Evolutionary conservation across 768 basidiomycete species (phyloP).

Genomic region (Suillus subaureus): DNA sequence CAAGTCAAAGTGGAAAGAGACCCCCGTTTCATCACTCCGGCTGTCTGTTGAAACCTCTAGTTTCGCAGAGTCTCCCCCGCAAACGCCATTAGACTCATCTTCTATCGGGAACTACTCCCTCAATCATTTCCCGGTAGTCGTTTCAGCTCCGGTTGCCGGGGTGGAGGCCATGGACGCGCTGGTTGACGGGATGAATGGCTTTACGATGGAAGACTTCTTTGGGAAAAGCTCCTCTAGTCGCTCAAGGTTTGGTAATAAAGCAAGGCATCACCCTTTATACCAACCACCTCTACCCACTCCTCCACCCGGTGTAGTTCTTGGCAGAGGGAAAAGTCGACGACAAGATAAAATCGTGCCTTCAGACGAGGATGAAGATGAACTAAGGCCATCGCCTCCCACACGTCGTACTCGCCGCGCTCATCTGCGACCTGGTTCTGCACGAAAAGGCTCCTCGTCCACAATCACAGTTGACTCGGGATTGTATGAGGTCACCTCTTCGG

Average conservation of each 20-base stretch:
- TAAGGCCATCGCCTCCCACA: constrained; percentile 16
- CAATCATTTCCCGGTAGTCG: constrained; percentile 62
- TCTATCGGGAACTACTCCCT: constrained; percentile 23
- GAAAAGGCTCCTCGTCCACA: constrained; percentile 31
- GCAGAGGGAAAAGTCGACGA: constrained; percentile 41
- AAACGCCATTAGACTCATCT: constrained; percentile 60
- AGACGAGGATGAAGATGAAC: constrained; percentile 52
- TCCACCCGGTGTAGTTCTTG: constrained; percentile 77
- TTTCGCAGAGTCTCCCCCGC: constrained; percentile 71
- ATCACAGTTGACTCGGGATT: constrained; percentile 29
- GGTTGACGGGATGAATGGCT: constrained; percentile 87
- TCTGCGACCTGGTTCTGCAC: constrained; percentile 25
- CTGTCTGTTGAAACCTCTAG: constrained; percentile 68
- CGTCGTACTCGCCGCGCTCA: constrained; percentile 16
- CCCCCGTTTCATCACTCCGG: constrained; percentile 53
- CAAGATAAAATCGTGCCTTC: constrained; percentile 40
- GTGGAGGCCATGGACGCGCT: constrained; percentile 89
- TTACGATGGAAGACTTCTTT: constrained; percentile 56
- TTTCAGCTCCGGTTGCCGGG: constrained; percentile 75
- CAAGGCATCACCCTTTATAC: constrained; percentile 72
- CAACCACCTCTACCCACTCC: constrained; percentile 84
- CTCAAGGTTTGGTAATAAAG: constrained; percentile 58
- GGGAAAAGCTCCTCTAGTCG: constrained; percentile 46
- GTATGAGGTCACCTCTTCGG: constrained; percentile 19
- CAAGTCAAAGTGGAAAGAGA: constrained; percentile 44